Evolutionary conservation across 495 filamentous ascomycete genomes (phyloP).

Genomic region (Ramalina intermedia): DNA sequence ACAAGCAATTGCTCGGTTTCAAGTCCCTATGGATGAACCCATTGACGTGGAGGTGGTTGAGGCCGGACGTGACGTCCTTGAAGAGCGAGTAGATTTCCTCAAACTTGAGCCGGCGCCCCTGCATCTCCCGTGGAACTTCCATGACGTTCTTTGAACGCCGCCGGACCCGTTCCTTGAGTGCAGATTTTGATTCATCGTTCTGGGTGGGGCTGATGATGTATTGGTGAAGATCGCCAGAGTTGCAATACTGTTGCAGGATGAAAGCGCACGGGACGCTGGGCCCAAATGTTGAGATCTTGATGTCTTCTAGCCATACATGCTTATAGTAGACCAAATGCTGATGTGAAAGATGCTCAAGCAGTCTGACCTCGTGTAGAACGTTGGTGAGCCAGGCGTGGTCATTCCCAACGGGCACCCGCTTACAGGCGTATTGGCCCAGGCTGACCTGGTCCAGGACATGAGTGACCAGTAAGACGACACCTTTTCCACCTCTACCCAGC

Average conservation of each 20-base stretch:
- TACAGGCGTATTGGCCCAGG: conserved; percentile 88
- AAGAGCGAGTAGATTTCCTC: conserved; percentile 96
- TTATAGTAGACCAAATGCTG: conserved; percentile 95
- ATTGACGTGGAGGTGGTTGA: conserved; percentile 81
- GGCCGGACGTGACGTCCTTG: conserved; percentile 82
- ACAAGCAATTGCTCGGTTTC: conserved; percentile 90
- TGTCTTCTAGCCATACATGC: conserved; percentile 92
- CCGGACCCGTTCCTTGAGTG: conserved; percentile 74
- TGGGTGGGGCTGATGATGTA: conserved; percentile 61
- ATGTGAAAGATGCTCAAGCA: conserved; percentile 81
- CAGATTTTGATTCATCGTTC: conserved; percentile 51
- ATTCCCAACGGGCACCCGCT: conserved; percentile 87
- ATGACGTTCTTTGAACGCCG: conserved; percentile 52
- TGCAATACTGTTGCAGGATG: conserved; percentile 96
- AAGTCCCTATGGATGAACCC: conserved; percentile 94
- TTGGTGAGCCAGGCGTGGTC: conserved; percentile 94
- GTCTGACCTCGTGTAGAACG: conserved; percentile 79
- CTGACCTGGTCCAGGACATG: conserved; percentile 80
- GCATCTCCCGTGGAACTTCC: conserved; percentile 33
- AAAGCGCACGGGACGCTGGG: conserved; percentile 91
- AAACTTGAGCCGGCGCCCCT: conserved; percentile 53
- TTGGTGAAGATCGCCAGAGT: conserved; percentile 77
- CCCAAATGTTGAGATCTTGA: conserved; percentile 66
- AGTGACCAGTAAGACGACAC: conserved; percentile 79
- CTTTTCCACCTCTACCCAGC: conserved; percentile 82